Percentiles rank a stretch among this genome's conserved stretches.
phyloP scores from a whole-genome alignment of 768 basidiomycete genomes.

The Leucocoprinus birnbaumii region DNA sequence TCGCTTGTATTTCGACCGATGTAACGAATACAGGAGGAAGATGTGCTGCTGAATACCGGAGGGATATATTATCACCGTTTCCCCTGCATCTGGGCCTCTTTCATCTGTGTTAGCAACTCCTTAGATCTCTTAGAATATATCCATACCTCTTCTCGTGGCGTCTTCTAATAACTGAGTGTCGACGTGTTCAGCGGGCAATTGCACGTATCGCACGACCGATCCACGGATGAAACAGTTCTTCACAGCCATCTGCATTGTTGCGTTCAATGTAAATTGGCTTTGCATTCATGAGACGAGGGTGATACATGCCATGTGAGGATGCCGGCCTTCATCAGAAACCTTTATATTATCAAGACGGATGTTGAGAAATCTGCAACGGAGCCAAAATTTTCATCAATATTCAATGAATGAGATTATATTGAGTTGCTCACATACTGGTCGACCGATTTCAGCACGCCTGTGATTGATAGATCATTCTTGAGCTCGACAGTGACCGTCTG shows the following conservation, averaged over 20 bases:
- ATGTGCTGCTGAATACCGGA: neutral
- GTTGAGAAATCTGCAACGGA: constrained; percentile 76
- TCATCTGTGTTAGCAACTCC: constrained; percentile 14
- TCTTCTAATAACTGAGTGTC: constrained; percentile 96
- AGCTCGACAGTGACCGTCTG: constrained; percentile 96
- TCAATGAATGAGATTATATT: neutral
- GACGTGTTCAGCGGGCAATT: constrained; percentile 87
- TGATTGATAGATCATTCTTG: constrained; percentile 98
- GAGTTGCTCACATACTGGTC: constrained; percentile 73
- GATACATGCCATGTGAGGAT: constrained; percentile 90
- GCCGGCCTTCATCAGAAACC: constrained; percentile 87
- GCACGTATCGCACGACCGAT: constrained; percentile 96
- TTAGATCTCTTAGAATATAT: neutral
- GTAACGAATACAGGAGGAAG: neutral
- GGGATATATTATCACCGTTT: constrained; percentile 30
- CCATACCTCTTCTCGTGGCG: constrained; percentile 88
- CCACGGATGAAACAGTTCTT: constrained; percentile 99
- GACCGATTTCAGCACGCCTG: constrained; percentile 93
- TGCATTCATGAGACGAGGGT: neutral
- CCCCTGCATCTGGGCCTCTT: constrained; percentile 46
- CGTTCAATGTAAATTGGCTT: neutral
- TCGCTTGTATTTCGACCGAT: too few species aligned
- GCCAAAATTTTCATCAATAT: constrained; percentile 5
- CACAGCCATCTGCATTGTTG: constrained; percentile 78
- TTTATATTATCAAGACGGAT: constrained; percentile 94